A percentile compares a stretch with the other conserved stretches of the same genome.
These are phyloP conservation scores for Kodamaea leandrae DNA, from an alignment of 805 yeast genomes.

Conservation along the genomic window DNA sequence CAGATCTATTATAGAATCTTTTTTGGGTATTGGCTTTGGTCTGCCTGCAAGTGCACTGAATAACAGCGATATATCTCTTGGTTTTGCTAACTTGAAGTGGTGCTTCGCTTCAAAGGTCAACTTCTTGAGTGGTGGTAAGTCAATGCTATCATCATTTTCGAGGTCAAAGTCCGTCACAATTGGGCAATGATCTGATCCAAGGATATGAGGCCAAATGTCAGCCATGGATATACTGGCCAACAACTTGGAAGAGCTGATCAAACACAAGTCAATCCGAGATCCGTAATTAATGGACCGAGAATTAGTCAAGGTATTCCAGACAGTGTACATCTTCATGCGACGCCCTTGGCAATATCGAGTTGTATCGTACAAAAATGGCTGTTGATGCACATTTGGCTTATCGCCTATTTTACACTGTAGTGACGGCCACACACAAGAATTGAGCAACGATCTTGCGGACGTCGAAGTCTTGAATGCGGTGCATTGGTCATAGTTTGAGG, in stretches of 20 bases:
- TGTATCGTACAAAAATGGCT: constrained; percentile 51
- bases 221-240: constrained; percentile 33
- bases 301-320: constrained; percentile 83
- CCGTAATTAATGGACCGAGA: constrained; percentile 83
- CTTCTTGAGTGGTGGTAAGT: constrained; percentile 2
- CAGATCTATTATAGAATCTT: too few species aligned
- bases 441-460: constrained; percentile 29
- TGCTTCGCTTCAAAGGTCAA: constrained; percentile 23
- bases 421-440: constrained; percentile 25
- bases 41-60: constrained; percentile 15
- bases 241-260: constrained; percentile 44
- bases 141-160: constrained; percentile 7
- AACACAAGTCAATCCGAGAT: constrained; percentile 78
- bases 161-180: constrained; percentile 63
- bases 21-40: background rate
- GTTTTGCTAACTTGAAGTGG: constrained; percentile 20
- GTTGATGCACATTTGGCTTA: background rate
- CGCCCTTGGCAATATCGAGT: constrained; percentile 57
- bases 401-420: constrained; percentile 9
- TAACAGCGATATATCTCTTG: constrained; percentile 33
- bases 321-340: constrained; percentile 71
- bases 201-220: constrained; percentile 63
- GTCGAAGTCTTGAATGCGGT: constrained; percentile 34
- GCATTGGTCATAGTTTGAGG: constrained; percentile 26
- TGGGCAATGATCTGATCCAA: constrained; percentile 97